These are phyloP conservation scores for Silene noctiflora DNA, from an alignment of 179 eudicot species.

Conservation along the genomic window DNA sequence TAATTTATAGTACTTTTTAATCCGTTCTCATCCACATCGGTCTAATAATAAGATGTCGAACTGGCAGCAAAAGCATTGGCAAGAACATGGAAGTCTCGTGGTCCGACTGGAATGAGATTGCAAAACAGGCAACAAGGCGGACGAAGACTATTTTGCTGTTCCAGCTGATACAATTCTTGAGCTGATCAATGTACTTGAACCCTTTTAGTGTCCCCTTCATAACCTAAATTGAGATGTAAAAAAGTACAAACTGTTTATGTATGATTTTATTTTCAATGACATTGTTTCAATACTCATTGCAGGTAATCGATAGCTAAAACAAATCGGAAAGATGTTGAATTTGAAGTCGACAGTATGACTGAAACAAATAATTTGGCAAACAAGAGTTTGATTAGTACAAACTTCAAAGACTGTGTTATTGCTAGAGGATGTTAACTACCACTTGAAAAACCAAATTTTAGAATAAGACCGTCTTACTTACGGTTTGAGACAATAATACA, in stretches of 20 bases:
- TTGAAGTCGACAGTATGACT: too few relatives aligned
- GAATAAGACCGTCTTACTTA: too few relatives aligned
- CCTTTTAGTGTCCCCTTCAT: not conserved
- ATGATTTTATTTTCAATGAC: not conserved
- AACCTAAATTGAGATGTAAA: not conserved
- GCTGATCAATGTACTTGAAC: not conserved
- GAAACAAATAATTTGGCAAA: too few relatives aligned
- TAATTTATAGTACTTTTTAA: too few relatives aligned
- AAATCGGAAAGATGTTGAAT: too few relatives aligned
- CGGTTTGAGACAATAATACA: too few relatives aligned
- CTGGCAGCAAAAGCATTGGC: conserved; percentile 53
- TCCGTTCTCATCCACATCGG: not conserved
- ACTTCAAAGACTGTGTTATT: too few relatives aligned
- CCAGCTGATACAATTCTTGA: conserved; percentile 32
- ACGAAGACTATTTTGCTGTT: conserved; percentile 46
- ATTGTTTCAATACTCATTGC: not conserved
- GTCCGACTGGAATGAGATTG: conserved; percentile 45
- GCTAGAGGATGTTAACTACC: too few relatives aligned
- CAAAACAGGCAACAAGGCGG: conserved; percentile 37
- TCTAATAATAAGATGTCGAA: not conserved
- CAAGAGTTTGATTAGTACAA: too few relatives aligned
- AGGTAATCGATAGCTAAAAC: not conserved
- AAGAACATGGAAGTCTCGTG: conserved; percentile 39
- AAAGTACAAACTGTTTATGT: not conserved
- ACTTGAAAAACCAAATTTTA: too few relatives aligned